Base-by-base conservation (phyloP, 345 rosid genomes). In the Salix udensis region DNA sequence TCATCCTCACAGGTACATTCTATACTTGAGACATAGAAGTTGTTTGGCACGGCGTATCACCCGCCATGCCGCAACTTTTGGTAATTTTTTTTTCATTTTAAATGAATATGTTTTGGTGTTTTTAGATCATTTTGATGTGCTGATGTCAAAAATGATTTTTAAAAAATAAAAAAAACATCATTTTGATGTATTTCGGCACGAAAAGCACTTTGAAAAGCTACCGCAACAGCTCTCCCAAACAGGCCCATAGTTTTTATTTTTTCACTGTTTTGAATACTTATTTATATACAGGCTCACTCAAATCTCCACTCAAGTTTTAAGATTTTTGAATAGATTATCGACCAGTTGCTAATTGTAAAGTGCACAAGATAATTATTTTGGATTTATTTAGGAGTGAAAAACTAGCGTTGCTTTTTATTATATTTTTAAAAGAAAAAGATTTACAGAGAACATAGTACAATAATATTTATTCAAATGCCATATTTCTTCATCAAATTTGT, bases 1-100 rank as follows among this genome's bases (percentile, higher is more conserved):
- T 7, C 68, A 5, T 26, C 68, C 40, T 46, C 68, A 31, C 76
- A 80, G 83, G 83, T 80, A 48, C 6, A 23, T n/a, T 58, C 65
- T 5, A n/a, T 26, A 26, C 36, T 5, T 34, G 0, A 42, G 23
- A 58, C 28, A 10, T 0, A 24, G 26, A 24, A 24, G 26, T 1
- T 24, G 26, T 24, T 24, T 24, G 26, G 26, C 26, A 24, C 26
- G 26, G 26, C 26, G 26, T 24, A 24, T 24, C 26, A 24, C 26
- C 1, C 26, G 26, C 1, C 26, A 1, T 24, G 26, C 26, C 26
- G 26, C 26, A 24, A 24, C 26, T 24, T 24, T 24, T 24, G 26
- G 1, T 24, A 24, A 24, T 24, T 24, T 24, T 24, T 24, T 24
- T 24, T 24, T 24, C 26, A 24, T 24, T 24, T 24, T 24, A 24